phyloP scores from a whole-genome alignment of 148 eudicot genomes.

The Vaccinium vitisidaea region DNA sequence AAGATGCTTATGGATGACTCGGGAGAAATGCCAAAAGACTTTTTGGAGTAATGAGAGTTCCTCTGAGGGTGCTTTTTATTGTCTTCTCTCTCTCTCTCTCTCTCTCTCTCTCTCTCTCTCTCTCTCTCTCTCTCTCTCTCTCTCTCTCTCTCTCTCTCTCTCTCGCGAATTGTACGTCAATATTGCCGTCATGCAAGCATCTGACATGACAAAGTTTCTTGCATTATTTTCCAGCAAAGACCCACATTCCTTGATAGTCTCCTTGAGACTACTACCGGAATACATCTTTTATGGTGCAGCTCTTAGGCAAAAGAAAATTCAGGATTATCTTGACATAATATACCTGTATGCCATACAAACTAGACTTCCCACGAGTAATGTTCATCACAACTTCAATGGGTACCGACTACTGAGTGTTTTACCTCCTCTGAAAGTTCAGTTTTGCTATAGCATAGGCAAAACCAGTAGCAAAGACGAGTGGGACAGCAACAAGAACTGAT shows the following conservation, averaged over 20 bases:
- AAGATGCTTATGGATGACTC: too few relatives aligned
- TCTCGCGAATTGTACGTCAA: neutral
- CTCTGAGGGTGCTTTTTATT: too few relatives aligned
- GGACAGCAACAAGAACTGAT: conserved; percentile 19
- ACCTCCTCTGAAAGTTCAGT: conserved; percentile 27
- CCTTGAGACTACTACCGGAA: neutral
- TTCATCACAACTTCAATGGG: neutral
- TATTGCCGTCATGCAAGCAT: neutral
- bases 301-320: neutral
- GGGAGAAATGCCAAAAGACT: too few relatives aligned
- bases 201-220: neutral
- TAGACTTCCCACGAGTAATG: neutral
- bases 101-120: too few relatives aligned
- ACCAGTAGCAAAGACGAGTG: conserved; percentile 21
- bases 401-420: neutral
- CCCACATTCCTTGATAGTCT: too few relatives aligned
- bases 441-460: conserved; percentile 21
- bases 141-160: too few relatives aligned
- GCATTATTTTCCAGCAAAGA: neutral
- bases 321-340: neutral
- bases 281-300: too few relatives aligned
- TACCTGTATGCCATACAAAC: neutral
- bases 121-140: too few relatives aligned
- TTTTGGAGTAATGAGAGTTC: too few relatives aligned
- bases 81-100: too few relatives aligned